Evolutionary conservation across 495 filamentous ascomycete species (phyloP).

Genomic region (Hypomontagnella submonticulosa): DNA sequence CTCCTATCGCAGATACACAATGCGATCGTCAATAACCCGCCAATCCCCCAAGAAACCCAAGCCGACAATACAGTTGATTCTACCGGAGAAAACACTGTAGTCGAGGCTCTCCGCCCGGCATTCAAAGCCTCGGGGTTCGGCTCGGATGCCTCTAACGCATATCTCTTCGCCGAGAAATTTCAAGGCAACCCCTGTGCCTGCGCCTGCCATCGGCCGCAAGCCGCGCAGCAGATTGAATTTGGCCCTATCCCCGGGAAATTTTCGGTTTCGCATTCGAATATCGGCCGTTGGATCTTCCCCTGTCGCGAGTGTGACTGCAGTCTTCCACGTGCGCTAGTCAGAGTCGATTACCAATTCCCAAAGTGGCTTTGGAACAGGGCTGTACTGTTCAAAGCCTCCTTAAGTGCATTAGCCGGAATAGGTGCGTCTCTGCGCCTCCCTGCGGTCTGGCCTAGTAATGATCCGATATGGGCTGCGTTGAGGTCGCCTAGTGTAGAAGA

Average conservation of each 20-base stretch:
- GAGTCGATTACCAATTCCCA: slow-evolving; percentile 14
- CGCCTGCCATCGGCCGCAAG: background rate
- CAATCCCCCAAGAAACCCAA: background rate
- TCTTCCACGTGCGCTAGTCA: background rate
- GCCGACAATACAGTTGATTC: too few relatives aligned
- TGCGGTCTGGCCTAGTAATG: background rate
- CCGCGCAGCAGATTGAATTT: background rate
- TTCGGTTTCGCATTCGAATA: slow-evolving; percentile 2
- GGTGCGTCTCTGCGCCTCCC: slow-evolving; percentile 4
- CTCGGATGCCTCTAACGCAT: background rate
- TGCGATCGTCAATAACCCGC: background rate
- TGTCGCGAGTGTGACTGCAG: slow-evolving; percentile 6
- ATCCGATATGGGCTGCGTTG: slow-evolving; percentile 10
- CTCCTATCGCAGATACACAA: background rate
- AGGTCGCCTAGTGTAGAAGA: slow-evolving; percentile 8
- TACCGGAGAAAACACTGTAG: too few relatives aligned
- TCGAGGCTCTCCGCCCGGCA: too few relatives aligned
- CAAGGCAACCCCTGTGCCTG: background rate
- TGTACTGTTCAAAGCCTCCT: slow-evolving; percentile 6
- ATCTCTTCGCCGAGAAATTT: background rate
- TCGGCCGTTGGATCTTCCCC: background rate
- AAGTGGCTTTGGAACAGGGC: slow-evolving; percentile 10
- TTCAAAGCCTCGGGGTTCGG: too few relatives aligned
- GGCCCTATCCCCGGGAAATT: background rate
- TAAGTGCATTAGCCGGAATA: slow-evolving; percentile 2